phyloP scores from a whole-genome alignment of 441 rosid species.

The Bruguiera hainesii region DNA sequence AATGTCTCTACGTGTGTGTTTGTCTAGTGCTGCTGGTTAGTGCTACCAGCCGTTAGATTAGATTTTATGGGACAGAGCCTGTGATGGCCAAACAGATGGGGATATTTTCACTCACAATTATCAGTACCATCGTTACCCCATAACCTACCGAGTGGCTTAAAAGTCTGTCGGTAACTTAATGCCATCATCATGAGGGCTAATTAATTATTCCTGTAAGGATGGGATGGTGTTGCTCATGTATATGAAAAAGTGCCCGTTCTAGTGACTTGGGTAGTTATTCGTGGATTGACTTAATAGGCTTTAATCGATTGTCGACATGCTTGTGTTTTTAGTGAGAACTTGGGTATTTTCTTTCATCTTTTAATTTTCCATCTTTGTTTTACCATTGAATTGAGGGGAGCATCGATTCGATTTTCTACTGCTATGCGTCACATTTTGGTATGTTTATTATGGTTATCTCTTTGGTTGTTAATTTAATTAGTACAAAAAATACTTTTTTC shows the following conservation, averaged over 20 bases:
- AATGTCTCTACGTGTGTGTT: conserved; percentile 11
- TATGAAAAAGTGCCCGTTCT: background rate
- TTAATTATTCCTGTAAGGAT: no score
- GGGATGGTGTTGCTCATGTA: no score
- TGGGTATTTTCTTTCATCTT: no score
- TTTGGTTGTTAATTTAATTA: no score
- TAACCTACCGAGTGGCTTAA: conserved; percentile 4
- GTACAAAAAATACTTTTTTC: no score
- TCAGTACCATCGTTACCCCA: background rate
- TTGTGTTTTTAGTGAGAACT: no score
- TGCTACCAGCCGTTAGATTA: conserved; percentile 33
- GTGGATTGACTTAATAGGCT: background rate
- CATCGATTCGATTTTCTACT: no score
- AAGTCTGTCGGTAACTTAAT: conserved; percentile 21
- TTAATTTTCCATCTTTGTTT: no score
- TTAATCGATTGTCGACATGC: no score
- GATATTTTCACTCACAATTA: background rate
- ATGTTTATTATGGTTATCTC: no score
- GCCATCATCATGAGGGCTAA: background rate
- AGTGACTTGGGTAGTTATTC: background rate
- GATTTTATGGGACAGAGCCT: background rate
- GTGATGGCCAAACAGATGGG: background rate
- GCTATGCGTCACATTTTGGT: no score
- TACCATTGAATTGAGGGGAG: no score
- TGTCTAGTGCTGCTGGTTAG: conserved; percentile 9